Evolutionary conservation across 805 yeast genomes (phyloP).

Genomic region (Saturnispora gosingensis): DNA sequence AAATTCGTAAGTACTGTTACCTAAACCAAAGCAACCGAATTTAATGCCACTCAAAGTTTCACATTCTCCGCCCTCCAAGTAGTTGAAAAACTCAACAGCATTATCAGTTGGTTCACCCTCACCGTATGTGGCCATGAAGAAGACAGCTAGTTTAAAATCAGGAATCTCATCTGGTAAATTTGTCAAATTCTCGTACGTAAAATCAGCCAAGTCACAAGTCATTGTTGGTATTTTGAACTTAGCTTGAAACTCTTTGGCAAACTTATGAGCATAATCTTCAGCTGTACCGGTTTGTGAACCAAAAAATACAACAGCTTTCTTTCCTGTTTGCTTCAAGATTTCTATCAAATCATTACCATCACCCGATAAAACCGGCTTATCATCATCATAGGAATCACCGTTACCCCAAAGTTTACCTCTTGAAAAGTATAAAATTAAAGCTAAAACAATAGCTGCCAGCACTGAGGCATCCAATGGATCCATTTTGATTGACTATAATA

Average conservation of each 20-base stretch:
- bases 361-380: slow-evolving; percentile 27
- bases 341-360: slow-evolving; percentile 48
- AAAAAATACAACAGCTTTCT: slow-evolving; percentile 71
- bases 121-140: slow-evolving; percentile 85
- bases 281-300: slow-evolving; percentile 99
- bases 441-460: slow-evolving; percentile 55
- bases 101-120: slow-evolving; percentile 97
- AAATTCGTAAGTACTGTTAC: slow-evolving; percentile 84
- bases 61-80: slow-evolving; percentile 17
- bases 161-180: slow-evolving; percentile 50
- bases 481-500: slow-evolving; percentile 32
- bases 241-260: slow-evolving; percentile 79
- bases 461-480: slow-evolving; percentile 69
- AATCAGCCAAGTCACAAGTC: slow-evolving; percentile 63
- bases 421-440: slow-evolving; percentile 55
- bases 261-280: slow-evolving; percentile 88
- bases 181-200: neutral
- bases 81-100: slow-evolving; percentile 59
- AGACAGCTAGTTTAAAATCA: slow-evolving; percentile 35
- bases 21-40: slow-evolving; percentile 77
- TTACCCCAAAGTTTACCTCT: slow-evolving; percentile 46
- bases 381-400: slow-evolving; percentile 20
- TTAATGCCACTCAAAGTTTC: neutral
- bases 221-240: slow-evolving; percentile 74
- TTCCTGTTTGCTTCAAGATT: slow-evolving; percentile 49